phyloP scores from a whole-genome alignment of 2,329 filamentous ascomycete species.

The Ceratocystis diversiconidia region DNA sequence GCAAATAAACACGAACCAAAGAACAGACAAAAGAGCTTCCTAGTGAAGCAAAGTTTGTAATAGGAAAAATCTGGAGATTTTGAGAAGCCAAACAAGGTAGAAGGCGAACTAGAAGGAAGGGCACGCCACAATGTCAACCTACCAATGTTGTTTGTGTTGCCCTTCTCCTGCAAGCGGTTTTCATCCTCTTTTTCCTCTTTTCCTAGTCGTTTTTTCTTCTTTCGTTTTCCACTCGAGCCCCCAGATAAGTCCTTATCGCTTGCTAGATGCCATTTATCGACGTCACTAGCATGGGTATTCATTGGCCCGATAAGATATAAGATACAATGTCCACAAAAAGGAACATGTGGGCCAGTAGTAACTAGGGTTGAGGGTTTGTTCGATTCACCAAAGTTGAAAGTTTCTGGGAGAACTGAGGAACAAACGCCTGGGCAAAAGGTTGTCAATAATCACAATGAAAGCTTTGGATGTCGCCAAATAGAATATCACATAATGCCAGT shows the following conservation, averaged over 20 bases:
- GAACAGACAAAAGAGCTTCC: background rate
- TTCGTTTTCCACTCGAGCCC: slow-evolving; percentile 3
- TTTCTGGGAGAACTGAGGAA: background rate
- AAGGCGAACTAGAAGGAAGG: background rate
- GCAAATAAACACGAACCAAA: background rate
- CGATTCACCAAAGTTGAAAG: no score
- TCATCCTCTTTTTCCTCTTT: slow-evolving; percentile 14
- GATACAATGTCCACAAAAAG: background rate
- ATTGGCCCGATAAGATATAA: slow-evolving; percentile 17
- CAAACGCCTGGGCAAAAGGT: background rate
- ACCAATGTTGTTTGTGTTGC: slow-evolving; percentile 24
- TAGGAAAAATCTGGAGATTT: background rate
- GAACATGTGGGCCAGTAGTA: slow-evolving; percentile 5
- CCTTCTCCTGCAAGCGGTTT: slow-evolving; percentile 1
- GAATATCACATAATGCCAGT: no score
- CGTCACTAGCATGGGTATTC: slow-evolving; percentile 10
- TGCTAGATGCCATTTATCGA: slow-evolving; percentile 13
- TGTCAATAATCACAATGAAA: background rate
- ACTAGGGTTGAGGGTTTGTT: slow-evolving; percentile 16
- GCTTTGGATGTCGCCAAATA: background rate
- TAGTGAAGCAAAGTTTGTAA: background rate
- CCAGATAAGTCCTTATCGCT: background rate
- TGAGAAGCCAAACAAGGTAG: background rate
- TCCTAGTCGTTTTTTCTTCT: slow-evolving; percentile 2
- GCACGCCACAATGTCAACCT: slow-evolving; percentile 19